These are phyloP conservation scores for Buxus sempervirens DNA, from an alignment of 164 flowering plant species.

Conservation along the genomic window DNA sequence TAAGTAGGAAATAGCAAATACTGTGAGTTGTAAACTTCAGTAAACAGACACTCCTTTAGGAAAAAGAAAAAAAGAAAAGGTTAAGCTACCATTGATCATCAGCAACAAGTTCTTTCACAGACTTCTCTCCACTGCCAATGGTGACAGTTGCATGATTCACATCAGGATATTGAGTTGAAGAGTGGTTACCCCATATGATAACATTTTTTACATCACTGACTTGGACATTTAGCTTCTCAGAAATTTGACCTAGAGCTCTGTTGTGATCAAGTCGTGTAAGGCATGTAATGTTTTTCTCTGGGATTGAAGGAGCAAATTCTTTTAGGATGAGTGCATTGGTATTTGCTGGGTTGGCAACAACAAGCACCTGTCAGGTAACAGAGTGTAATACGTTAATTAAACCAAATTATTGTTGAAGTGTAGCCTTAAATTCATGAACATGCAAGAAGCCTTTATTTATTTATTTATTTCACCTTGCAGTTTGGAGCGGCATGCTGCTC, in stretches of 20 bases:
- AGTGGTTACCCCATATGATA: conserved; percentile 92
- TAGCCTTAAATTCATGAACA: no score
- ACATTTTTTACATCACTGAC: conserved; percentile 76
- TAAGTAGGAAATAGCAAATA: no score
- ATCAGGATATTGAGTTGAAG: conserved; percentile 91
- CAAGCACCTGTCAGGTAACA: conserved; percentile 53
- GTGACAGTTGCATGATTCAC: conserved; percentile 74
- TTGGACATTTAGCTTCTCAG: conserved; percentile 60
- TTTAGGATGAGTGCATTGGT: conserved; percentile 83
- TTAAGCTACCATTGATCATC: conserved; percentile 63
- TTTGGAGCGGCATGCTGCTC: conserved; percentile 69
- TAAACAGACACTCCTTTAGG: not conserved
- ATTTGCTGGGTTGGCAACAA: conserved; percentile 90
- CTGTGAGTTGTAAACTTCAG: not conserved
- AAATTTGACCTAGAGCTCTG: conserved; percentile 75
- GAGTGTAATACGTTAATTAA: not conserved
- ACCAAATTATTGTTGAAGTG: not conserved
- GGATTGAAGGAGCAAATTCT: conserved; percentile 88
- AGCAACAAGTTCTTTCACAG: conserved; percentile 52
- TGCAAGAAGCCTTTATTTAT: no score
- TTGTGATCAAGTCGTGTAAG: conserved; percentile 91
- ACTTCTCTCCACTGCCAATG: conserved; percentile 38
- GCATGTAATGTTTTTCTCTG: conserved; percentile 80
- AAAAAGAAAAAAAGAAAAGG: not conserved
- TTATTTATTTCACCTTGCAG: conserved; percentile 58